Base-by-base conservation (phyloP, 495 filamentous ascomycete species). In the Xylaria cubensis region DNA sequence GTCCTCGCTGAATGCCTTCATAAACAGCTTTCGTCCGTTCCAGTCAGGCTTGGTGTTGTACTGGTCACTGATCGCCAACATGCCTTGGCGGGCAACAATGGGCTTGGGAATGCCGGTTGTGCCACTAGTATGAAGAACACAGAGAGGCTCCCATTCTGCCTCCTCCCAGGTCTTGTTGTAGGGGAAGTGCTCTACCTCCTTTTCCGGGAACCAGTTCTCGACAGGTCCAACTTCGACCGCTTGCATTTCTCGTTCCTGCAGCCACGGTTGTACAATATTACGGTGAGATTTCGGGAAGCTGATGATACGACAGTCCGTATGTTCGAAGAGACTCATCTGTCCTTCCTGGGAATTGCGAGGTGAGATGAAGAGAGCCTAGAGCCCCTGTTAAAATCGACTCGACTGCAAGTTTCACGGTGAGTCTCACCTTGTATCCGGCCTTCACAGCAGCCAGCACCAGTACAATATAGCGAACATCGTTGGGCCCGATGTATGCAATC, bases 111-210 rank as follows among this genome's bases (percentile, higher is more conserved):
- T 71, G 2, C 85, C 90, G 4, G 89, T 90, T 48, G 87, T 88
- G 21, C 90, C 90, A 21, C 88, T 90, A 8, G 89, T 90, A 72
- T 92, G 90, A 15, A 91, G 74, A 13, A 90, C 77, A 5, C 85
- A 41, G 1, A 83, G 70, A 0, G 83, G 84, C 1, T 88, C 83
- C 77, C 86, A 82, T 67, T 82, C 74, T 4, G 79, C 83, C 68
- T 84, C 73, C 29, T 86, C 84, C 39, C 82, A 87, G 0, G 79
- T 83, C 75, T 82, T 83, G 36, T 78, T 68, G 72, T 86, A 88
- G 0, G 83, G 82, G 78, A 67, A 74, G 29, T 39, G 78, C 72
- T 74, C 77, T 17, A 67, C 80, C 51, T 68, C 79, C 58, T 71
- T 71, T 55, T 78, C 69, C 4, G 73, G 71, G 29, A 77, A 76